Evolutionary conservation across 2,329 filamentous ascomycete genomes (phyloP).

Genomic region (Neoascochyta sp.): DNA sequence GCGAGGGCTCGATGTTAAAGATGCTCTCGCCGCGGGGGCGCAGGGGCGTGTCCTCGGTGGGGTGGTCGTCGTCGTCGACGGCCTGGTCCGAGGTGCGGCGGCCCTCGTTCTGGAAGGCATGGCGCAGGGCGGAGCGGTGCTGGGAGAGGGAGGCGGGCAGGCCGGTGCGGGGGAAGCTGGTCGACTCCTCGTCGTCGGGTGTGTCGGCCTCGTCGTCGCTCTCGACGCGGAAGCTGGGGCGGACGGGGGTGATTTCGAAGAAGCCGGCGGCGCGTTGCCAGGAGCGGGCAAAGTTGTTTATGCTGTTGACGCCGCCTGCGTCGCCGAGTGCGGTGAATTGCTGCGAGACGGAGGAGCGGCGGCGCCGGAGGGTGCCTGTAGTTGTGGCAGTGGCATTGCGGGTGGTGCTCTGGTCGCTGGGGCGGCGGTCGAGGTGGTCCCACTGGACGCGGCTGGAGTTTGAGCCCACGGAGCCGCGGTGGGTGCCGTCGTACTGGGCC

Average conservation of each 20-base stretch:
- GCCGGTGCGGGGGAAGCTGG: slow-evolving; percentile 29
- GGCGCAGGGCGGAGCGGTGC: slow-evolving; percentile 43
- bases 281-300: slow-evolving; percentile 87
- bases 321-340: slow-evolving; percentile 56
- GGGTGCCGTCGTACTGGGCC: slow-evolving; percentile 45
- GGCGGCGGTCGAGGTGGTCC: slow-evolving; percentile 33
- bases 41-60: slow-evolving; percentile 29
- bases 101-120: slow-evolving; percentile 38
- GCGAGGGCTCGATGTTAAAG: slow-evolving; percentile 49
- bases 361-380: slow-evolving; percentile 19
- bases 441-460: slow-evolving; percentile 37
- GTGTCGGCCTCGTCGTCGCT: slow-evolving; percentile 30
- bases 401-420: slow-evolving; percentile 33
- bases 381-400: too few species aligned
- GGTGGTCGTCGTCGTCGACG: slow-evolving; percentile 34
- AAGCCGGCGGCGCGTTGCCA: slow-evolving; percentile 91
- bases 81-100: slow-evolving; percentile 39
- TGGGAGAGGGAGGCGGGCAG: slow-evolving; percentile 35
- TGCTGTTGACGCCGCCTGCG: slow-evolving; percentile 86
- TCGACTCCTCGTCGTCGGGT: slow-evolving; percentile 34
- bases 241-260: slow-evolving; percentile 77
- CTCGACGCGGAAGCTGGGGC: slow-evolving; percentile 63
- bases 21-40: slow-evolving; percentile 43
- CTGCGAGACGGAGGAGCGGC: slow-evolving; percentile 48
- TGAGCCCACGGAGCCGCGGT: slow-evolving; percentile 37